Evolutionary conservation across 176 grass and related monocot genomes (phyloP).

Genomic region (Phoenix roebelenii): DNA sequence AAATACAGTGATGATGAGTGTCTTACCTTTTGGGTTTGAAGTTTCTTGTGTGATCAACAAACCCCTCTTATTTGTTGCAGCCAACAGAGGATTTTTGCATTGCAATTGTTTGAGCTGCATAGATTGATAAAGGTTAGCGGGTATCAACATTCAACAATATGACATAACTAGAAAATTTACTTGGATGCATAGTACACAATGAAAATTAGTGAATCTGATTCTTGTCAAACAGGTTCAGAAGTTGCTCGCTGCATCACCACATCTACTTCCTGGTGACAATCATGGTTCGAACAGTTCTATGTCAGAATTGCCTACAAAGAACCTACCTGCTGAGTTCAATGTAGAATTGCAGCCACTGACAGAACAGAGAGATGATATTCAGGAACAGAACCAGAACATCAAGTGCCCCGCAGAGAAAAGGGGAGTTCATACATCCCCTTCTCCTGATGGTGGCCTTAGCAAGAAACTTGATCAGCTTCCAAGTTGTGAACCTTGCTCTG

Average conservation of each 20-base stretch:
- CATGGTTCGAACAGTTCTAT: conserved; percentile 26
- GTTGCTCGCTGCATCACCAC: conserved; percentile 65
- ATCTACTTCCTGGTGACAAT: conserved; percentile 72
- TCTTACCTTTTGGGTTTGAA: too few relatives aligned
- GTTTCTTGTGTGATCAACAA: too few relatives aligned
- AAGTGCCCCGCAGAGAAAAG: conserved; percentile 36
- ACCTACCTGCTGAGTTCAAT: conserved; percentile 33
- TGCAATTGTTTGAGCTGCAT: conserved; percentile 96
- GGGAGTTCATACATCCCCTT: conserved; percentile 28
- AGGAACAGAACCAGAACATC: conserved; percentile 23
- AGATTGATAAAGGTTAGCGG: conserved; percentile 86
- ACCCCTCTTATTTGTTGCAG: conserved; percentile 35
- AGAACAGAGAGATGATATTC: conserved; percentile 24
- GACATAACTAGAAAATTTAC: background rate
- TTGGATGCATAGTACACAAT: too few relatives aligned
- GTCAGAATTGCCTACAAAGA: conserved; percentile 26
- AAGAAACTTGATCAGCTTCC: conserved; percentile 17
- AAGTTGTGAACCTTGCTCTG: conserved; percentile 13
- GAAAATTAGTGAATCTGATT: conserved; percentile 2
- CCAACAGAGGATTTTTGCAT: conserved; percentile 87
- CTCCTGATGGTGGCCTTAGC: conserved; percentile 23
- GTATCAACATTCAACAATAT: background rate
- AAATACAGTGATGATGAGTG: too few relatives aligned
- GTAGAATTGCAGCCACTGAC: conserved; percentile 28
- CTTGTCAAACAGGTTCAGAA: conserved; percentile 65